phyloP scores from a whole-genome alignment of 768 basidiomycete species.

The Lentinula edodes region DNA sequence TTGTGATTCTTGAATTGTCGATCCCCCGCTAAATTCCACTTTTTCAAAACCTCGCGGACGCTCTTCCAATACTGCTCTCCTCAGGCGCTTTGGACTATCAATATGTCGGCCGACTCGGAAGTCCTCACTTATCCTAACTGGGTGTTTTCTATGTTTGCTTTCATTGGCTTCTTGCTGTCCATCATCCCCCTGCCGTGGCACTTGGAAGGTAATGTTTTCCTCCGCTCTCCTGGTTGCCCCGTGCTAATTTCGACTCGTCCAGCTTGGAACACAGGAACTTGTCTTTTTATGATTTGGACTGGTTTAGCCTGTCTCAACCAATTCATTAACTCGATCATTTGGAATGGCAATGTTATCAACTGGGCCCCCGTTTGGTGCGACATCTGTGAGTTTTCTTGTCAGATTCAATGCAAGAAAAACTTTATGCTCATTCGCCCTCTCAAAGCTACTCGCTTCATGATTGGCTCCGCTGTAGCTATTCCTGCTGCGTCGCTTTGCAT shows the following conservation, averaged over 20 bases:
- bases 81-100: not conserved
- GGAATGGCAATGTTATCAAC: constrained; percentile 42
- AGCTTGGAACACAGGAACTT: constrained; percentile 53
- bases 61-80: constrained; percentile 4
- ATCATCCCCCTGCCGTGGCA: constrained; percentile 67
- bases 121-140: constrained; percentile 32
- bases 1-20: constrained; percentile 7
- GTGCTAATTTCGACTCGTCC: not conserved
- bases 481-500: constrained; percentile 54
- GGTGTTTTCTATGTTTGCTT: constrained; percentile 45
- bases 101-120: not conserved
- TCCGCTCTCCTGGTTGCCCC: not conserved
- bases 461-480: constrained; percentile 39
- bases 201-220: constrained; percentile 41
- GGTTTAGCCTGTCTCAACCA: constrained; percentile 38
- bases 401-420: not conserved
- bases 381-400: constrained; percentile 32
- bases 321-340: constrained; percentile 50
- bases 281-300: constrained; percentile 54
- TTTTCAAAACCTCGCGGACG: constrained; percentile 23
- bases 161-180: constrained; percentile 51
- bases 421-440: not conserved
- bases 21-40: constrained; percentile 20
- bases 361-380: constrained; percentile 44
- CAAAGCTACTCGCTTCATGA: constrained; percentile 38